Evolutionary conservation across 768 basidiomycete species (phyloP), one percentile per base, ranked within the genome.

Genomic region (Naganishia antarctica): DNA sequence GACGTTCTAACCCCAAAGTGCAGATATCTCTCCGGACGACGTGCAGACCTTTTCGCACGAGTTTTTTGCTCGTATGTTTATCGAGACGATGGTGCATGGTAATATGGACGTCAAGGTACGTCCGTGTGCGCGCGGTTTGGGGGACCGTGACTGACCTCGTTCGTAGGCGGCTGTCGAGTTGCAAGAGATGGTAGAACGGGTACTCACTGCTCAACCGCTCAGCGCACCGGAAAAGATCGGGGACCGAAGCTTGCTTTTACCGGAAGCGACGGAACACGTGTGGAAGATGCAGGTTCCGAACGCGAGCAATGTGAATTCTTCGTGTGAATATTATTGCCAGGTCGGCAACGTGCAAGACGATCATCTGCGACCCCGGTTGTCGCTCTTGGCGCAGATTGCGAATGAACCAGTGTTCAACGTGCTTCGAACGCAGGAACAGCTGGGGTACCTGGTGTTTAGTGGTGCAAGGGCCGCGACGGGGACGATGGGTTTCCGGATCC

Each of bases 371-470:
- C 86, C 89, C 26, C 81, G 82, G 1, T 82, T 86, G 25, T 79
- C 85, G 1, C 82, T 99, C 15, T 84, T 97, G 25, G 82, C 82
- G 0, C 90, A 93, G 70, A 88, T 98, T 63, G 81, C 93, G 40
- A 81, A 83, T n/a, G 96, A 99, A 70, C 94, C 93, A 0, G 84
- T 88, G 11, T 99, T 98, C 79, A 86, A 94, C 73, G 80, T 86
- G 25, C 83, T 99, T 31, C 86, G 96, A 29, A 97, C 93, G 3
- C 86, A 90, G 74, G 91, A 98, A 73, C 96, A 99, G 76, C 82
- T 99, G 0, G 96, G 96, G 5, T 99, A 99, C 75, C 82, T 96
- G 45, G 93, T 96, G 37, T 83, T 81, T 9, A 67, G 67, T 21
- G 68, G 70, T 9, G 47, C 70, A 11, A 76, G 87, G 45, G 73